Conservation (phyloP, 345 rosid species). For the Kernera saxatilis region DNA sequence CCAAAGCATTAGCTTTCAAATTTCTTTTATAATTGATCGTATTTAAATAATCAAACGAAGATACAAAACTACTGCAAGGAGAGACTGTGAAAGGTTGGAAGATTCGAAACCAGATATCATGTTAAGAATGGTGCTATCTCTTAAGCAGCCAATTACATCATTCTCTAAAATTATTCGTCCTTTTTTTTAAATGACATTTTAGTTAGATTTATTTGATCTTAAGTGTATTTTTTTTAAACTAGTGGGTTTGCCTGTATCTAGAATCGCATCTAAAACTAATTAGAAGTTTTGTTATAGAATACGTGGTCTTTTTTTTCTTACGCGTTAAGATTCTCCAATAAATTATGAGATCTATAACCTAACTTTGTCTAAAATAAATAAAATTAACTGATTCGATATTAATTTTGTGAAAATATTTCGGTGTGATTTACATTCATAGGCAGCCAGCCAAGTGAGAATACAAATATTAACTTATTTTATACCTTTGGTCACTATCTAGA, state of each 20-base stretch:
- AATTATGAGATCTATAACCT: background rate
- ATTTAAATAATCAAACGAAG: background rate
- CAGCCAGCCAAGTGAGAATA: slow-evolving; percentile 8
- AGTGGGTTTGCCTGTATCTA: background rate
- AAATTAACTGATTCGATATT: background rate
- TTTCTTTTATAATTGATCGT: background rate
- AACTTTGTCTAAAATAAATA: background rate
- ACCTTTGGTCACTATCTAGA: background rate
- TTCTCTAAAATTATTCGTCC: background rate
- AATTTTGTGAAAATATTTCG: background rate
- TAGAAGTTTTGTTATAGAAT: background rate
- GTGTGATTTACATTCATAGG: slow-evolving; percentile 8
- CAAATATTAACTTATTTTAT: background rate
- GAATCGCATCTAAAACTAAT: background rate
- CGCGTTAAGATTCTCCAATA: background rate
- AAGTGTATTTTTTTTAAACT: too few species aligned
- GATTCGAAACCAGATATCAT: background rate
- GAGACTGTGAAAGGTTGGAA: background rate
- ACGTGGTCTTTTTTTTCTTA: too few species aligned
- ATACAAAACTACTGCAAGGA: background rate
- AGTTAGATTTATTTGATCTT: background rate
- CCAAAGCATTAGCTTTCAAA: background rate
- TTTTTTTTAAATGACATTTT: background rate
- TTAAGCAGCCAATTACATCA: background rate
- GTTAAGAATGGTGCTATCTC: background rate